Base-by-base conservation (phyloP, 345 rosid species). In the Camelina hispida region DNA sequence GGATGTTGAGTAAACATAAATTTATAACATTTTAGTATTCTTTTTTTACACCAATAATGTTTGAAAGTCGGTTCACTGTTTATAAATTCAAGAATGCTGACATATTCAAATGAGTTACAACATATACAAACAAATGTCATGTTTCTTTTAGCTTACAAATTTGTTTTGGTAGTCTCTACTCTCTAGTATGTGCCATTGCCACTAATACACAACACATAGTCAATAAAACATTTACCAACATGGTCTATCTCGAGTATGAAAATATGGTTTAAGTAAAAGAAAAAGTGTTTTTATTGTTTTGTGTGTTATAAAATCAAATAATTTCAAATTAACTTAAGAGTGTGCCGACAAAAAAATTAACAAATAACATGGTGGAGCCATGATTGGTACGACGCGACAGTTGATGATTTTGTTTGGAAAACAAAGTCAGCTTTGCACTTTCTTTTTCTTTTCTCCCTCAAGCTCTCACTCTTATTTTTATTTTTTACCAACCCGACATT, bases 351-450 rank as follows among this genome's bases (percentile, higher is more conserved):
- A 77, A 63, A 56, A 28, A 15, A 28, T 28, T 56, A 23, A 57
- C 61, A 62, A 76, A 76, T 28, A 69, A 69, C 43, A 76, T 54
- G 80, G 75, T 69, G 75, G 57, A 76, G 20, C 52, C 20, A 57
- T 77, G 72, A 56, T 77, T 77, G 72, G 71, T 71, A 71, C 71
- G 76, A 77, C 44, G 66, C 42, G 71, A 69, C 71, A 76, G 52
- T 63, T 70, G 66, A 63, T 77, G 66, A 46, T 62, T 43, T 30
- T 48, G 66, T 43, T 53, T 54, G 62, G 22, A 76, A 77, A 63
- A 64, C 76, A 63, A 51, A 56, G 76, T 77, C 76, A 64, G 76
- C 72, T 32, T 77, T 77, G 47, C 71, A 62, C 13, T 46, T 69
- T 35, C 51, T 68, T 68, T 51, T 12, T 25, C 4, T 25, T 25